Evolutionary conservation across 148 eudicot genomes (phyloP).

Genomic region (Arctostaphylos glauca): DNA sequence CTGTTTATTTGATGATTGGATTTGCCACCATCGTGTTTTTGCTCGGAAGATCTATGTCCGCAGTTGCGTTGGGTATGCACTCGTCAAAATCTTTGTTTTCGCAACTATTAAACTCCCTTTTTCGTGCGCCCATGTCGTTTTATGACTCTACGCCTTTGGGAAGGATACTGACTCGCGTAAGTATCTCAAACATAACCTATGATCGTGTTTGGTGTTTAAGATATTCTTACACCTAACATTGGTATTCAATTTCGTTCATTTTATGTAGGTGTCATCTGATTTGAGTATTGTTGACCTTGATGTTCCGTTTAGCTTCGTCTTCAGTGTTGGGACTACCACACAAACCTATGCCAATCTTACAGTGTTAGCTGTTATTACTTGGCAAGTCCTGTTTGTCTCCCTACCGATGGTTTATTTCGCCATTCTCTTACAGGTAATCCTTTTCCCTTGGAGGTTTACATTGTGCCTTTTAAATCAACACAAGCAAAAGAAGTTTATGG

Average conservation of each 20-base stretch:
- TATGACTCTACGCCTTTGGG: constrained; percentile 96
- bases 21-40: constrained; percentile 38
- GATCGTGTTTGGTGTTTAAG: background rate
- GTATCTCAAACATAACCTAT: constrained; percentile 8
- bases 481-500: background rate
- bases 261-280: constrained; percentile 69
- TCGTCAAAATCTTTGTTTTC: constrained; percentile 78
- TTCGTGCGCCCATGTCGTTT: constrained; percentile 88
- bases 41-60: constrained; percentile 51
- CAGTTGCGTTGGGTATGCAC: constrained; percentile 59
- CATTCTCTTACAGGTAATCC: constrained; percentile 70
- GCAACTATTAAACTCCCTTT: constrained; percentile 63
- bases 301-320: constrained; percentile 60
- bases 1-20: constrained; percentile 72
- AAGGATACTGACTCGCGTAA: constrained; percentile 81
- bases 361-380: constrained; percentile 72
- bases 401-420: constrained; percentile 69
- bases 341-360: constrained; percentile 57
- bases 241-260: background rate
- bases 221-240: background rate
- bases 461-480: background rate
- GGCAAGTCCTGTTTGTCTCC: constrained; percentile 88
- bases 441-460: background rate
- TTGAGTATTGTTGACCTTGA: constrained; percentile 85
- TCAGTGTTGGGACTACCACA: constrained; percentile 56